Evolutionary conservation across 306 rosid species (phyloP).

Genomic region (Cyclanthera cordifolia): DNA sequence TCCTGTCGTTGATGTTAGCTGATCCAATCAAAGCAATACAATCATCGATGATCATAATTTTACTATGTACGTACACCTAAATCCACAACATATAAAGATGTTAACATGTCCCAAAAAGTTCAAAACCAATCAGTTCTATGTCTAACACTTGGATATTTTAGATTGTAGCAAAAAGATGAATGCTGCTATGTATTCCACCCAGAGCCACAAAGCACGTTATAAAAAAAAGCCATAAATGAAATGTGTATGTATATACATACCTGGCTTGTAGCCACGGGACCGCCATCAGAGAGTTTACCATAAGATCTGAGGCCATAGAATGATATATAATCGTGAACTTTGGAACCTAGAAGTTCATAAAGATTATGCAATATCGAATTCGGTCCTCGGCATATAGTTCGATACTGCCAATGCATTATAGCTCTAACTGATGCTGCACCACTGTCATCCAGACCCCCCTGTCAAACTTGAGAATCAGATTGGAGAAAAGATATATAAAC

Average conservation of each 20-base stretch:
- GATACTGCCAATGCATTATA: constrained; percentile 96
- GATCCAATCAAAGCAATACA: constrained; percentile 73
- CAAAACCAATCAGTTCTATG: not conserved
- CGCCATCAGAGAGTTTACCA: constrained; percentile 71
- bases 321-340: constrained; percentile 72
- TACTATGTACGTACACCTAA: constrained; percentile 96
- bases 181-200: not conserved
- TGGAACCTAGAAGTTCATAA: constrained; percentile 56
- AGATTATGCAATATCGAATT: constrained; percentile 75
- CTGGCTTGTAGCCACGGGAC: constrained; percentile 95
- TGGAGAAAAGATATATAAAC: constrained; percentile 9
- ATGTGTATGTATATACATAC: constrained; percentile 17
- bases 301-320: constrained; percentile 84
- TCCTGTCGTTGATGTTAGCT: constrained; percentile 95
- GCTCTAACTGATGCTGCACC: constrained; percentile 99
- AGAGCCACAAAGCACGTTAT: not conserved
- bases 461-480: constrained; percentile 22
- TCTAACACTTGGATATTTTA: not conserved
- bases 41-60: constrained; percentile 88
- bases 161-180: constrained; percentile 1
- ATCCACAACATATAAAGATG: constrained; percentile 8
- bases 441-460: constrained; percentile 99
- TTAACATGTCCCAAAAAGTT: not conserved
- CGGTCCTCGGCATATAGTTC: constrained; percentile 85
- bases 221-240: constrained; percentile 6